Evolutionary conservation across 1,139 yeast genomes (phyloP).

Genomic region (Yamadazyma triangularis): DNA sequence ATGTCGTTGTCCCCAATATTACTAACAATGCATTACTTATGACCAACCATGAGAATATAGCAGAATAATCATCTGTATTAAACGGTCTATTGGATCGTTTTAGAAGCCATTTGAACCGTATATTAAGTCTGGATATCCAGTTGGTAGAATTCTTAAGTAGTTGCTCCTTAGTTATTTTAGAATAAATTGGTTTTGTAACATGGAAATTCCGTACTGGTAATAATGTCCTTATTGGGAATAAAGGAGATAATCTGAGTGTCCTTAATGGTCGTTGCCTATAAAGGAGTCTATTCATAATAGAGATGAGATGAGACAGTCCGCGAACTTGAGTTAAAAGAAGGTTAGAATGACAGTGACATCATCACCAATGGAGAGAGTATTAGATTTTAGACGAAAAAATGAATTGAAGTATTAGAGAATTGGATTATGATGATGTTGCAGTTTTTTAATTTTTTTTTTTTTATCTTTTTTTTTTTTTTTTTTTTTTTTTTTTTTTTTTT

Average conservation of each 20-base stretch:
- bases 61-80: slow-evolving; percentile 84
- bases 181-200: background rate
- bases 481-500: too few species aligned
- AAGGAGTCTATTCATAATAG: background rate
- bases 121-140: slow-evolving; percentile 45
- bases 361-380: too few species aligned
- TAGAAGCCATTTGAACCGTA: slow-evolving; percentile 68
- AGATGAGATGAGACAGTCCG: background rate
- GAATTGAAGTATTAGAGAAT: too few species aligned
- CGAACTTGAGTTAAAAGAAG: too few species aligned
- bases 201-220: background rate
- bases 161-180: slow-evolving; percentile 38
- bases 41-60: slow-evolving; percentile 85
- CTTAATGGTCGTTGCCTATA: background rate
- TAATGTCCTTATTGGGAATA: background rate
- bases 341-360: too few species aligned
- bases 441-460: too few species aligned
- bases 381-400: too few species aligned
- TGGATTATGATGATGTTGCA: too few species aligned
- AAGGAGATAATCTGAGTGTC: background rate
- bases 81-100: slow-evolving; percentile 58
- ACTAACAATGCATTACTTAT: slow-evolving; percentile 80
- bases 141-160: slow-evolving; percentile 50
- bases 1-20: slow-evolving; percentile 84
- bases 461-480: too few species aligned